Evolutionary conservation across 176 grass and related monocot species (phyloP).

Genomic region (Musa itinerans): DNA sequence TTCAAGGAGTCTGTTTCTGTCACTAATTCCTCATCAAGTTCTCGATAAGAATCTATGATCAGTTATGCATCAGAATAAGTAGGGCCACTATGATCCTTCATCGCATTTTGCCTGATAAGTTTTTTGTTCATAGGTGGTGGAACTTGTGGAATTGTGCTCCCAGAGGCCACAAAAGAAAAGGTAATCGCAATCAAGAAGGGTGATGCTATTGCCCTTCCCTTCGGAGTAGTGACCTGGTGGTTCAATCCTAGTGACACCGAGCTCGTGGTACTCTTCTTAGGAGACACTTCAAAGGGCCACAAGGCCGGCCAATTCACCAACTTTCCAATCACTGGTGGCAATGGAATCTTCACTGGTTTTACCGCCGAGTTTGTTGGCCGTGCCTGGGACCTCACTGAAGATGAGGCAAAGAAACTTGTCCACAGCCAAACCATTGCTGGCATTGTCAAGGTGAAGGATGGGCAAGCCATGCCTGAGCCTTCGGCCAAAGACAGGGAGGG

Average conservation of each 20-base stretch:
- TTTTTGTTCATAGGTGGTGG: slow-evolving; percentile 26
- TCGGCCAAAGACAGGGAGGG: slow-evolving; percentile 27
- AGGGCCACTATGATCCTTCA: not conserved
- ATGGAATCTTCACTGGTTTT: slow-evolving; percentile 80
- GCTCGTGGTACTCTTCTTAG: slow-evolving; percentile 60
- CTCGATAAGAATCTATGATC: no score
- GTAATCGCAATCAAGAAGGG: slow-evolving; percentile 63
- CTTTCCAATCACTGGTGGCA: slow-evolving; percentile 51
- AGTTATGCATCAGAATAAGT: not conserved
- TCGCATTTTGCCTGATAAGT: not conserved
- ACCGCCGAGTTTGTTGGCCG: slow-evolving; percentile 56
- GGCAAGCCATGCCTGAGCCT: slow-evolving; percentile 37
- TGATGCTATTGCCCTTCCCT: slow-evolving; percentile 66
- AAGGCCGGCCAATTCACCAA: slow-evolving; percentile 67
- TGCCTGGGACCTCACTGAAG: slow-evolving; percentile 53
- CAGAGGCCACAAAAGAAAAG: slow-evolving; percentile 66
- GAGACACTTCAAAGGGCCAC: slow-evolving; percentile 86
- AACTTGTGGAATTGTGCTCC: slow-evolving; percentile 36
- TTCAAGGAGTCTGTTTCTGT: no score
- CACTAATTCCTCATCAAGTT: no score
- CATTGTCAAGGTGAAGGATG: slow-evolving; percentile 42
- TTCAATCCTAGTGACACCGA: slow-evolving; percentile 49
- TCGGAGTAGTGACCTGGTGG: slow-evolving; percentile 72
- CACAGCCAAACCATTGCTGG: slow-evolving; percentile 30
- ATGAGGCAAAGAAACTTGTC: slow-evolving; percentile 47